Evolutionary conservation across 768 basidiomycete species (phyloP), one percentile per base, ranked within the genome.

Genomic region (Cubamyces sp.): DNA sequence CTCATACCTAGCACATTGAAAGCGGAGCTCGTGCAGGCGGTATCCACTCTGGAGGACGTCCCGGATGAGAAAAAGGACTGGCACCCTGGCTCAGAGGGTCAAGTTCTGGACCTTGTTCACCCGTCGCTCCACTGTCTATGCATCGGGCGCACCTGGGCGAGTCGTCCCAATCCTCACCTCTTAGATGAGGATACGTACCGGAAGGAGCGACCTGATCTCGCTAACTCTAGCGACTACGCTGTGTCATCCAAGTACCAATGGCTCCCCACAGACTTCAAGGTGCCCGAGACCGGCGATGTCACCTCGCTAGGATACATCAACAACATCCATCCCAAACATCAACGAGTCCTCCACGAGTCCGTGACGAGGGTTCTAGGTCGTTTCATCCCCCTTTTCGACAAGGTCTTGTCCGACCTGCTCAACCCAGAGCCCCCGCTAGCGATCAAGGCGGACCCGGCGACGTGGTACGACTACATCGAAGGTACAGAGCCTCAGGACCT

Each of bases 41-140:
- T 50, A n/a, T 46, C 57, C n/a, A 9, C n/a, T 1, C 75, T 81
- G 30, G 78, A 82, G 62, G 62, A 72, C 45, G 70, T 78, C 5
- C 74, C 76, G 0, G 75, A 74, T 8, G 68, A 67, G 0, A 25
- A 70, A 50, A 77, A 74, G 42, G 81, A 82, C 65, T 82, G 81
- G 81, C 80, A 81, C 63, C 81, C 80, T 8, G 71, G 74, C 3
- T 77, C 78, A 1, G 70, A 81, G 60, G 67, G 72, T 4, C 75
- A 75, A 50, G 80, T 82, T 21, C 45, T 46, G 21, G 45, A 46
- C 15, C 45, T 46, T 14, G 45, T 46, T 1, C 45, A 46, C 45
- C 0, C 74, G 77, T 77, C 79, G 3, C 70, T 81, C 1, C 81
- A 74, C 61, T 74, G 74, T 21, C 21, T 46, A 23, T 23, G 45